Evolutionary conservation across 2,329 filamentous ascomycete genomes (phyloP).

Genomic region (Talaromyces marneffei): DNA sequence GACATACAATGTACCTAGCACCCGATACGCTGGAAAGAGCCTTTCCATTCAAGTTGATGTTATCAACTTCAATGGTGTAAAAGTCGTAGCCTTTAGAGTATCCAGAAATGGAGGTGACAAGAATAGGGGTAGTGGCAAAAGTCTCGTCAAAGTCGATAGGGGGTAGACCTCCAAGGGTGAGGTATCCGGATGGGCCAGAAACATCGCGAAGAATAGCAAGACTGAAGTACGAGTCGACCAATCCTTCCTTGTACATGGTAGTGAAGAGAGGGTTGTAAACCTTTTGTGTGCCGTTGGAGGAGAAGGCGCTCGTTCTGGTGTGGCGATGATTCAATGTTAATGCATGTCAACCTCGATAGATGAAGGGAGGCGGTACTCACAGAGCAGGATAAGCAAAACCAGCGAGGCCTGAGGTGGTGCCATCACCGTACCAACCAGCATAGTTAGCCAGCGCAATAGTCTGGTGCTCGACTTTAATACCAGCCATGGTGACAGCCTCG

Average conservation of each 20-base stretch:
- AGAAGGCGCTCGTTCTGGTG: constrained; percentile 21
- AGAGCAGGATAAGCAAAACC: constrained; percentile 48
- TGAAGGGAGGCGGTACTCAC: neutral
- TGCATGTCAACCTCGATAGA: constrained; percentile 24
- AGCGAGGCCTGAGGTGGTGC: constrained; percentile 44
- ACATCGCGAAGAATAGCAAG: constrained; percentile 41
- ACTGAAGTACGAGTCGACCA: constrained; percentile 44
- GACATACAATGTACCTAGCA: constrained; percentile 17
- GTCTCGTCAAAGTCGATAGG: constrained; percentile 33
- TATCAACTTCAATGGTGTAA: constrained; percentile 19
- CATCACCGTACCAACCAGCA: constrained; percentile 42
- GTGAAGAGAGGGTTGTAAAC: constrained; percentile 49
- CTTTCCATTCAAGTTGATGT: constrained; percentile 13
- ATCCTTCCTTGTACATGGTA: constrained; percentile 42
- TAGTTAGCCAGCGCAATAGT: constrained; percentile 44
- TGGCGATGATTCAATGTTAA: constrained; percentile 24
- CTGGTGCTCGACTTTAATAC: constrained; percentile 39
- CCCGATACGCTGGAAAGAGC: constrained; percentile 11
- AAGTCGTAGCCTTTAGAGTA: constrained; percentile 16
- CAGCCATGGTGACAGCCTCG: constrained; percentile 33
- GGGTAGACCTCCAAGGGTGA: constrained; percentile 48
- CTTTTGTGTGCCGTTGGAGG: constrained; percentile 17
- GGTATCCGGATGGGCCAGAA: constrained; percentile 31
- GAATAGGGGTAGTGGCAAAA: constrained; percentile 26
- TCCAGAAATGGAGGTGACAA: constrained; percentile 17